Base-by-base conservation (phyloP, 2,329 filamentous ascomycete species). In the Fusarium sterilihyphosum region DNA sequence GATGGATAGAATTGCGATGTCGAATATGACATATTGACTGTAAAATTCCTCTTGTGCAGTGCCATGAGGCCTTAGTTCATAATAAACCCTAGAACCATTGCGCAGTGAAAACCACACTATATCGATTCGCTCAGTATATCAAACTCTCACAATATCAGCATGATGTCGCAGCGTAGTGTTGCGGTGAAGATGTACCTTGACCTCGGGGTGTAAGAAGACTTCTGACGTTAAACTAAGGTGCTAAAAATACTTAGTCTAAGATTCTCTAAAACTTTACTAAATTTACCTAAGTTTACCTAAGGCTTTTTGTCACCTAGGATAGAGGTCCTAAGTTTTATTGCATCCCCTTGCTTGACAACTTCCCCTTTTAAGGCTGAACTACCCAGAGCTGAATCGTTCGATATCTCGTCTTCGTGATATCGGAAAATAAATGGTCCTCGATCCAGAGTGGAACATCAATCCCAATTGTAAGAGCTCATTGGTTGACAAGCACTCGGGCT, bases 371-470 rank as follows among this genome's bases (percentile, higher is more conserved):
- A 69, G 59, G 65, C 69, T 60, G 63, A 64, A 67, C 22, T 33
- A 49, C 31, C 20, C 20, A 20, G 24, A 47, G 41, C 40, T 49
- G 46, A 49, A 68, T 73, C 71, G 66, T 73, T 73, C 71, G 70
- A 73, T 73, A 58, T 61, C 49, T 71, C 58, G 70, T 73, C 63
- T 70, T 63, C 47, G 53, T 65, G 53, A 73, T 60, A 47, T 59
- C 47, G 54, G 70, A 54, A 57, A 70, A 66, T 52, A 71, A 61
- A 67, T 37, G 31, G 52, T 44, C 47, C 43, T 56, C 26, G 61
- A 66, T 66, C 16, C 24, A 56, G 54, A 72, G 70, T 71, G 70
- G 70, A 61, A 37, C 49, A 38, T 33, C 14, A 68, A 47, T 29
- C 44, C 56, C 29, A 67, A 53, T 35, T 26, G 22, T 35, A 20